These are phyloP conservation scores for Penicillium sclerotigenum DNA, from an alignment of 2,329 filamentous ascomycete species.

Conservation along the genomic window DNA sequence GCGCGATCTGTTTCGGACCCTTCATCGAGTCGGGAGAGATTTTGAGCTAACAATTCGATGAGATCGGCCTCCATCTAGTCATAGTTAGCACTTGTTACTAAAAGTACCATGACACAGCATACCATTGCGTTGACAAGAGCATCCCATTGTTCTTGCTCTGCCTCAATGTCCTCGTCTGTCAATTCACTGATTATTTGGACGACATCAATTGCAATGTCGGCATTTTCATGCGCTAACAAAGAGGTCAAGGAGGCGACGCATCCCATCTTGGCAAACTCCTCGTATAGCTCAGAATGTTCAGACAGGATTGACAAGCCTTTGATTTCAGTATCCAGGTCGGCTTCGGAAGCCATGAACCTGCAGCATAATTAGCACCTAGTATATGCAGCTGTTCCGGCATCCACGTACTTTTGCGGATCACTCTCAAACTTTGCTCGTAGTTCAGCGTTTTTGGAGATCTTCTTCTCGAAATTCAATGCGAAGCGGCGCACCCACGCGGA, in stretches of 20 bases:
- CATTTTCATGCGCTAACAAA: slow-evolving; percentile 89
- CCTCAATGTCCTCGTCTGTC: slow-evolving; percentile 87
- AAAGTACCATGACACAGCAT: slow-evolving; percentile 1
- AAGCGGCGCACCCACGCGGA: slow-evolving; percentile 76
- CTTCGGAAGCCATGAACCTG: slow-evolving; percentile 75
- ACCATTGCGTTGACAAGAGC: slow-evolving; percentile 64
- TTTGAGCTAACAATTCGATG: slow-evolving; percentile 46
- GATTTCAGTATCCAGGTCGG: slow-evolving; percentile 83
- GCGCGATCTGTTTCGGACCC: slow-evolving; percentile 67
- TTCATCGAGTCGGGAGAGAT: slow-evolving; percentile 76
- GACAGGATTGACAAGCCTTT: slow-evolving; percentile 81
- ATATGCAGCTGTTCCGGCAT: neutral
- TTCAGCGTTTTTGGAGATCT: slow-evolving; percentile 86
- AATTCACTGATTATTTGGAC: slow-evolving; percentile 87
- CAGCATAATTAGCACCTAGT: slow-evolving; percentile 17
- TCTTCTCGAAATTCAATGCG: slow-evolving; percentile 81
- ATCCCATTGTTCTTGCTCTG: slow-evolving; percentile 77
- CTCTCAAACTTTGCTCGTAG: slow-evolving; percentile 79
- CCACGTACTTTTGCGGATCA: slow-evolving; percentile 66
- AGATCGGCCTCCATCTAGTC: slow-evolving; percentile 42
- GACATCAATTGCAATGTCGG: slow-evolving; percentile 88
- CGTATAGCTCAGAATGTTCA: slow-evolving; percentile 80
- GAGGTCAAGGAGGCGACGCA: slow-evolving; percentile 72
- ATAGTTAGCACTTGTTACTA: slow-evolving; percentile 15
- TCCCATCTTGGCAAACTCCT: slow-evolving; percentile 72